phyloP scores from a whole-genome alignment of 2,329 filamentous ascomycete genomes.

The Aphanoascus verrucosus region DNA sequence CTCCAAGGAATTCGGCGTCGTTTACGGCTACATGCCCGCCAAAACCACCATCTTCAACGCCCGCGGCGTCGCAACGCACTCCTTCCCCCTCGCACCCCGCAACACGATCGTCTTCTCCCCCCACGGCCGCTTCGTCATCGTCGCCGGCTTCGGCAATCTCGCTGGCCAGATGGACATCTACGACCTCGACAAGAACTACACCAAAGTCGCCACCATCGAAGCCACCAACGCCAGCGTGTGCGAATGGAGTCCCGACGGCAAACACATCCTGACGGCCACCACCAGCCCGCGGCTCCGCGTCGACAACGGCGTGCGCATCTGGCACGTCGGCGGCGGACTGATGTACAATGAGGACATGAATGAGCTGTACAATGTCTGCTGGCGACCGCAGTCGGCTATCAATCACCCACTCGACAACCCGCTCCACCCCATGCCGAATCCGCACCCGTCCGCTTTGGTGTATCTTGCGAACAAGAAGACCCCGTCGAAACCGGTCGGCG shows the following conservation, averaged over 20 bases:
- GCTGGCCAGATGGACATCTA: conserved; percentile 97
- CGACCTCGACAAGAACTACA: conserved; percentile 86
- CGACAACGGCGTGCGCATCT: conserved; percentile 91
- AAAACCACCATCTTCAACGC: conserved; percentile 98
- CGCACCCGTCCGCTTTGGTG: conserved; percentile 70
- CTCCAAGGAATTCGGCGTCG: conserved; percentile 92
- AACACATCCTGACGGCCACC: conserved; percentile 93
- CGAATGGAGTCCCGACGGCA: conserved; percentile 93
- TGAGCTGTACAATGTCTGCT: conserved; percentile 82
- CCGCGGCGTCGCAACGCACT: conserved; percentile 70
- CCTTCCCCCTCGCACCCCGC: conserved; percentile 73
- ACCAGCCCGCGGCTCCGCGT: conserved; percentile 90
- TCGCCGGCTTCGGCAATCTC: conserved; percentile 94
- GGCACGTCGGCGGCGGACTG: conserved; percentile 76
- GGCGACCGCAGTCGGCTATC: conserved; percentile 63
- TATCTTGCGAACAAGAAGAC: conserved; percentile 84
- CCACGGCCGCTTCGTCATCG: conserved; percentile 80
- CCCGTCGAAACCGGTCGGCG: conserved; percentile 91
- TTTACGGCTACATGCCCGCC: conserved; percentile 98
- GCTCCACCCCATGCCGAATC: conserved; percentile 59
- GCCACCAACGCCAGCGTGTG: conserved; percentile 93
- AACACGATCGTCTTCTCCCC: conserved; percentile 96
- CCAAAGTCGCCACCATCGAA: conserved; percentile 87
- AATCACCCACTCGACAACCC: conserved; percentile 57
- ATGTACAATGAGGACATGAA: conserved; percentile 95